A percentile compares a stretch with the other conserved stretches of the same genome.
phyloP scores from a whole-genome alignment of 2,329 filamentous ascomycete genomes.

The Aspergillus vadensis region DNA sequence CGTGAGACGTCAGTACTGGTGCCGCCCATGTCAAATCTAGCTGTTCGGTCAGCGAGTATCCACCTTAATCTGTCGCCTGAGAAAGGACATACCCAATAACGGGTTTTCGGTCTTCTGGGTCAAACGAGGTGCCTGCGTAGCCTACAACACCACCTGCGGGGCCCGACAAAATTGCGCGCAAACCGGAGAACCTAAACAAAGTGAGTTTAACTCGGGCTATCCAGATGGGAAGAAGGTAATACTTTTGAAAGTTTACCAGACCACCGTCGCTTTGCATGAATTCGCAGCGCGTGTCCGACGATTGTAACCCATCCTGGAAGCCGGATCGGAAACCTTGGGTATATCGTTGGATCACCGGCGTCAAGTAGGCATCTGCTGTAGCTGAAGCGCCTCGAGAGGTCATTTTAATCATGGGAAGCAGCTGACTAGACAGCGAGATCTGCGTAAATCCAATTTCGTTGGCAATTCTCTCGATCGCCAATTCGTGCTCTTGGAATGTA shows the following conservation, averaged over 20 bases:
- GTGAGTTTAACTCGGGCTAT: neutral
- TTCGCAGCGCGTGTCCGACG: conserved; percentile 55
- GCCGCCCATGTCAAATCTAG: conserved; percentile 84
- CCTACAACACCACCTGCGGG: conserved; percentile 91
- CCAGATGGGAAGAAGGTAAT: neutral
- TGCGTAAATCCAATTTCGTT: conserved; percentile 78
- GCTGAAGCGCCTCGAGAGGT: conserved; percentile 75
- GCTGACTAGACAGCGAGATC: conserved; percentile 69
- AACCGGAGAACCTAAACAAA: conserved; percentile 67
- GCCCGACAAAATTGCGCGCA: conserved; percentile 85
- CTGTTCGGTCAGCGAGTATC: neutral
- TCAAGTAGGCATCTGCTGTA: conserved; percentile 77
- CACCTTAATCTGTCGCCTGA: neutral
- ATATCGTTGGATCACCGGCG: conserved; percentile 76
- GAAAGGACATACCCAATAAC: conserved; percentile 65
- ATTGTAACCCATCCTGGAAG: conserved; percentile 68
- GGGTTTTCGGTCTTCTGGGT: conserved; percentile 75
- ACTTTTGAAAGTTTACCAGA: conserved; percentile 52
- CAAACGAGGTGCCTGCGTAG: conserved; percentile 88
- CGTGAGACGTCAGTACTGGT: conserved; percentile 87
- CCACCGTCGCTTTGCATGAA: conserved; percentile 94
- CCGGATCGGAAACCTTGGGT: conserved; percentile 46
- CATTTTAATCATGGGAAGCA: conserved; percentile 88
- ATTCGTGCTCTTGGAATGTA: conserved; percentile 83
- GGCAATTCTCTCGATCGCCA: conserved; percentile 72